A percentile compares a stretch with the other conserved stretches of the same genome.
Conservation (phyloP, 768 basidiomycete genomes). For the Mycena kentingensis region DNA sequence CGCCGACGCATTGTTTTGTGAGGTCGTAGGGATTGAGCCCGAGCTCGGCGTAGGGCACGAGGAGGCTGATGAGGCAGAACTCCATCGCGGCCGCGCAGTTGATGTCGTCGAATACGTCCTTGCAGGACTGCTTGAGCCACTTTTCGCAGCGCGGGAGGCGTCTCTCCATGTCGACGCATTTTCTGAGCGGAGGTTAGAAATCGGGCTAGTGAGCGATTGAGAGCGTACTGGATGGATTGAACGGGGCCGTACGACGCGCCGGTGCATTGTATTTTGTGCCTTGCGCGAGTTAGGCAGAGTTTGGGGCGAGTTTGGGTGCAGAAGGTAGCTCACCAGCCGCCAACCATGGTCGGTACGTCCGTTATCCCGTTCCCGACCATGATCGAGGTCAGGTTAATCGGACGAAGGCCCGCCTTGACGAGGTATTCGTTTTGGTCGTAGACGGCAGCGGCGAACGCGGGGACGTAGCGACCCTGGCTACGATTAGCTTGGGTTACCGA, state of each 20-base stretch:
- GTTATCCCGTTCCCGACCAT: conserved; percentile 54
- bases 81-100: conserved; percentile 40
- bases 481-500: neutral
- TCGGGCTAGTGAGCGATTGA: conserved; percentile 6
- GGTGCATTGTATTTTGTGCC: conserved; percentile 48
- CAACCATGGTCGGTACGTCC: conserved; percentile 28
- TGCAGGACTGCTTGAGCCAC: conserved; percentile 40
- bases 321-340: conserved; percentile 1
- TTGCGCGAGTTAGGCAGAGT: neutral
- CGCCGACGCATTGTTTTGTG: conserved; percentile 2
- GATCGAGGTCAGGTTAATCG: conserved; percentile 50
- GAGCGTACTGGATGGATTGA: conserved; percentile 34
- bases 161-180: conserved; percentile 47
- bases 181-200: conserved; percentile 18
- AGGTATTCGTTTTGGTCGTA: conserved; percentile 50
- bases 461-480: conserved; percentile 51
- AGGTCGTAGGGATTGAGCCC: conserved; percentile 15
- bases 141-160: conserved; percentile 48
- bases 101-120: conserved; percentile 44
- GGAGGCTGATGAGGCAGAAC: conserved; percentile 42
- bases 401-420: conserved; percentile 45
- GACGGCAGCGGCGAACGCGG: conserved; percentile 49
- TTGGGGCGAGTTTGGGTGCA: too few species aligned
- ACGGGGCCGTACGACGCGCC: conserved; percentile 31
- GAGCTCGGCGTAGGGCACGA: conserved; percentile 26